phyloP scores from a whole-genome alignment of 2,329 filamentous ascomycete genomes.

The Blastomyces parvus region DNA sequence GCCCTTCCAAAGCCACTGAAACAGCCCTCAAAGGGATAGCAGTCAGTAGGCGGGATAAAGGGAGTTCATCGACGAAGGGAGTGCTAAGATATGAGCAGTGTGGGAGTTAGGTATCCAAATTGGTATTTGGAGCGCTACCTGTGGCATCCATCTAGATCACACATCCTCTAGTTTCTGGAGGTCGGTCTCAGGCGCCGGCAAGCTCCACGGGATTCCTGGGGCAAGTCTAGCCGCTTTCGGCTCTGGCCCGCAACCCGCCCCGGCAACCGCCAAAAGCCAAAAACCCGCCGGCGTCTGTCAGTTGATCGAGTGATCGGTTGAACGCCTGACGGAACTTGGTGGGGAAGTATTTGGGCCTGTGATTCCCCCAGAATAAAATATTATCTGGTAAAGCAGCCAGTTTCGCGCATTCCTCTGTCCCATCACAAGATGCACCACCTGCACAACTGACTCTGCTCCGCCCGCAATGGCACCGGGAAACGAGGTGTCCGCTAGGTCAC shows the following conservation, averaged over 20 bases:
- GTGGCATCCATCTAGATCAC: background rate
- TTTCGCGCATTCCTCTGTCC: background rate
- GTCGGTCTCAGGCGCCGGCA: background rate
- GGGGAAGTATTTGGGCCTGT: background rate
- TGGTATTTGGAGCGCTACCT: background rate
- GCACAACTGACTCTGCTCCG: slow-evolving; percentile 4
- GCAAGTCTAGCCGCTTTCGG: slow-evolving; percentile 4
- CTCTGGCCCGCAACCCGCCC: background rate
- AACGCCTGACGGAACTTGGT: background rate
- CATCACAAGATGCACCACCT: slow-evolving; percentile 12
- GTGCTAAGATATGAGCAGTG: background rate
- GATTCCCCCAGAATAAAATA: background rate
- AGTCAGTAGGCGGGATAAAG: background rate
- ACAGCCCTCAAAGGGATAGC: slow-evolving; percentile 16
- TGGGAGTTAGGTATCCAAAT: background rate
- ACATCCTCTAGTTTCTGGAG: background rate
- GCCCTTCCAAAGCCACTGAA: slow-evolving; percentile 25
- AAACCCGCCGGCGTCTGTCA: background rate
- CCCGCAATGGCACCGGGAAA: slow-evolving; percentile 29
- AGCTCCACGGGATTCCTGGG: slow-evolving; percentile 3
- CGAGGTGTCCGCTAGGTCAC: slow-evolving; percentile 18
- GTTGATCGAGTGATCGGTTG: background rate
- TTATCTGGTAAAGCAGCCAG: background rate
- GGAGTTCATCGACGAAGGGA: background rate
- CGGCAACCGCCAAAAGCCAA: background rate